Evolutionary conservation across 106 monocot species (phyloP).

Genomic region (Iris macrosiphon): DNA sequence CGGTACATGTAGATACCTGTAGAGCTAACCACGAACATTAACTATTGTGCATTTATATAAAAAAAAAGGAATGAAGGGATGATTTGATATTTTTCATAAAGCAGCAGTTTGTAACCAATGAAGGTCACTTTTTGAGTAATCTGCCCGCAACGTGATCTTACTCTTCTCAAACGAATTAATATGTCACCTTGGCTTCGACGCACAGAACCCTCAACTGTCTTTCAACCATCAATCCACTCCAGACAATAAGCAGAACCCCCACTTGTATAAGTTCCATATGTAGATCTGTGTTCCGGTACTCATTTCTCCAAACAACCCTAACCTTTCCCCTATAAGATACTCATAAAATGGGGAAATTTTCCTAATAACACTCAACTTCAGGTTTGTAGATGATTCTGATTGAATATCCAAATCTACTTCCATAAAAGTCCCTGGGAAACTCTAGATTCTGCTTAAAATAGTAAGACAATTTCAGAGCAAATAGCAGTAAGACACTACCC

Average conservation of each 20-base stretch:
- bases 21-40: too few relatives aligned
- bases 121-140: constrained; percentile 41
- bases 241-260: constrained; percentile 51
- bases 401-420: constrained; percentile 51
- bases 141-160: constrained; percentile 61
- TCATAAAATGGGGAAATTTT: constrained; percentile 67
- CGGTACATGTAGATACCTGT: constrained; percentile 46
- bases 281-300: constrained; percentile 68
- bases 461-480: neutral
- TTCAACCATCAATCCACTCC: constrained; percentile 36
- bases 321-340: constrained; percentile 54
- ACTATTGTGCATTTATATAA: too few relatives aligned
- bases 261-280: constrained; percentile 72
- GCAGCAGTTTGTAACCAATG: too few relatives aligned
- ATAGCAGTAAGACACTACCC: too few relatives aligned
- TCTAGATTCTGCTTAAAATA: constrained; percentile 53
- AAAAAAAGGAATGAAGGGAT: too few relatives aligned
- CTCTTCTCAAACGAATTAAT: constrained; percentile 51
- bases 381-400: constrained; percentile 33
- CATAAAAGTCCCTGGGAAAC: constrained; percentile 64
- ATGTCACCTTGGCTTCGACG: constrained; percentile 33
- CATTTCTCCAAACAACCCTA: constrained; percentile 42
- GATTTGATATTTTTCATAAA: too few relatives aligned
- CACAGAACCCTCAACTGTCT: neutral
- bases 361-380: constrained; percentile 53